Evolutionary conservation across 345 rosid species (phyloP), one percentile per base, ranked within the genome.

Genomic region (Heritiera littoralis): DNA sequence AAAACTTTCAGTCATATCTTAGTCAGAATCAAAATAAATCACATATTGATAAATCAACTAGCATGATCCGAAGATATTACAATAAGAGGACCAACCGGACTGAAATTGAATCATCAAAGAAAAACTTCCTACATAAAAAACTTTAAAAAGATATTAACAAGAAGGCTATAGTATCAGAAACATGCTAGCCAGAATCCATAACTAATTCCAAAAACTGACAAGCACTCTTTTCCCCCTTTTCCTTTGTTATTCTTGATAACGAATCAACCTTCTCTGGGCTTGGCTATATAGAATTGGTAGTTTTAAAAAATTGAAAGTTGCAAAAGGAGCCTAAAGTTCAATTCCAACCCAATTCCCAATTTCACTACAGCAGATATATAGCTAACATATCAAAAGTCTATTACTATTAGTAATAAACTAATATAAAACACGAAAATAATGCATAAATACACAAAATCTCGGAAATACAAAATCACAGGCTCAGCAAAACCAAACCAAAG

Each of bases 81-180:
- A 32, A 52, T 72, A 8, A 40, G 63, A 72, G n/a, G 75, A 52
- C 15, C 45, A 30, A 72, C 12, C 15, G 15, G 28, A 52, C 23
- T 8, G 45, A 71, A 72, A 61, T 61, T 58, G 63, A 58, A 20
- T n/a, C 35, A 60, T 61, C 20, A 30, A 49, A 49, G n/a, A 51
- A 72, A 23, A 32, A 30, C 14, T 52, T 72, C 75, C 75, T 32
- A 32, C 75, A 52, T 35, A 17, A 32, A 72, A 23, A 72, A 72
- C 15, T 32, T 72, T 43, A 28, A 70, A 23, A 46, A 71, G 59
- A 30, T 30, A 8, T 17, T 48, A 40, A 28, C 38, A 32, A 70
- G 11, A 5, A 23, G 58, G 49, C 38, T 55, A 28, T 8, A 43
- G 9, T 17, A 41, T 7, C 72, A 66, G 28, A 41, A n/a, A 69